Percentiles rank a stretch among this genome's conserved stretches.
Conservation (phyloP, 768 basidiomycete genomes). For the Pulveroboletus sp. region DNA sequence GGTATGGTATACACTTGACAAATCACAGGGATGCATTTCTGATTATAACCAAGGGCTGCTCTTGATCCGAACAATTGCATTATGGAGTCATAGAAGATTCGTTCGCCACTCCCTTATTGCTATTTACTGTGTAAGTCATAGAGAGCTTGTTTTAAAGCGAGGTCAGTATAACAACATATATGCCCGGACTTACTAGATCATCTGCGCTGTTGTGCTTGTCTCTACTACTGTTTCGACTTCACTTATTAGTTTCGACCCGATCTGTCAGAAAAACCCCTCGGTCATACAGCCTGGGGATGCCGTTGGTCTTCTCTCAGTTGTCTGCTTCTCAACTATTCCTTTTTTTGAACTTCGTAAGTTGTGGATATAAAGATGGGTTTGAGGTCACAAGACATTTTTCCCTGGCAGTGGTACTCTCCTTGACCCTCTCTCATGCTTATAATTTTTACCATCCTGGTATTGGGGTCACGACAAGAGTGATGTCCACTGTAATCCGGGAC, state of each 20-base stretch:
- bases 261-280: too few species aligned
- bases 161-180: neutral
- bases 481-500: constrained; percentile 1
- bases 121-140: neutral
- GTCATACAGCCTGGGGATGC: constrained; percentile 11
- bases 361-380: neutral
- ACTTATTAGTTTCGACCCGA: constrained; percentile 4
- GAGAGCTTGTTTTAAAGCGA: neutral
- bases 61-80: too few species aligned
- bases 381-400: neutral
- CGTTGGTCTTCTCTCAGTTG: too few species aligned
- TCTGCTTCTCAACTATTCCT: constrained; percentile 10
- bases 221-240: constrained; percentile 1
- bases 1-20: neutral
- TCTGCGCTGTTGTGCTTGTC: constrained; percentile 1
- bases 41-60: constrained; percentile 4
- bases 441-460: too few species aligned
- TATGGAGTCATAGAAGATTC: constrained; percentile 3
- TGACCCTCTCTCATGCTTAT: too few species aligned
- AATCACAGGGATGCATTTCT: neutral
- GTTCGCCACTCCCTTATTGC: neutral
- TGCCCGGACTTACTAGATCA: neutral
- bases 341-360: constrained; percentile 12
- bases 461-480: neutral
- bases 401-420: constrained; percentile 2